Conservation (phyloP, 2,329 filamentous ascomycete species). For the Cordyceps farinosa region DNA sequence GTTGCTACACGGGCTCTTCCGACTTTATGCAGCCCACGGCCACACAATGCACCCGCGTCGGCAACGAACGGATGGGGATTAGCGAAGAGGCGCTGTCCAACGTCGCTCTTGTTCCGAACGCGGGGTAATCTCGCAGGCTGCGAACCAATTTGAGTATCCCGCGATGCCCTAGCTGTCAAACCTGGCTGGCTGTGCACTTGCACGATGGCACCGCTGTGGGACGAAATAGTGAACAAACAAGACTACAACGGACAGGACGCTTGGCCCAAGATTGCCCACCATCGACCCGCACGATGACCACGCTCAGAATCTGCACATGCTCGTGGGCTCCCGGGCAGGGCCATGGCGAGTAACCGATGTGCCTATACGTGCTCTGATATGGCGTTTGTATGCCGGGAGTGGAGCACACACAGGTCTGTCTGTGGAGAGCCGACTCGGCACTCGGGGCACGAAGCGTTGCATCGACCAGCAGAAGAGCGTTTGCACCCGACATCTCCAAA, state of each 20-base stretch:
- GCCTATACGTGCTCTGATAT: conserved; percentile 3
- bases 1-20: neutral
- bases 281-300: neutral
- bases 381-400: neutral
- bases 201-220: neutral
- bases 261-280: neutral
- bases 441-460: conserved; percentile 7
- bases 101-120: neutral
- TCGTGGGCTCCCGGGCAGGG: neutral
- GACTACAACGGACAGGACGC: neutral
- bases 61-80: neutral
- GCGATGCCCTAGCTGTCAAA: neutral
- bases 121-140: neutral
- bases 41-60: neutral
- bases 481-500: conserved; percentile 13
- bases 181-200: neutral
- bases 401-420: neutral
- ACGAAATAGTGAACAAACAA: no score
- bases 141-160: neutral
- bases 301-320: conserved; percentile 2
- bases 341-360: conserved; percentile 1
- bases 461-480: conserved; percentile 11
- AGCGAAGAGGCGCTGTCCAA: neutral
- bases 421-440: conserved; percentile 11
- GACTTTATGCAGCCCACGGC: neutral